Evolutionary conservation across 768 basidiomycete species (phyloP), one percentile per base, ranked within the genome.

Genomic region (Jaapia argillacea): DNA sequence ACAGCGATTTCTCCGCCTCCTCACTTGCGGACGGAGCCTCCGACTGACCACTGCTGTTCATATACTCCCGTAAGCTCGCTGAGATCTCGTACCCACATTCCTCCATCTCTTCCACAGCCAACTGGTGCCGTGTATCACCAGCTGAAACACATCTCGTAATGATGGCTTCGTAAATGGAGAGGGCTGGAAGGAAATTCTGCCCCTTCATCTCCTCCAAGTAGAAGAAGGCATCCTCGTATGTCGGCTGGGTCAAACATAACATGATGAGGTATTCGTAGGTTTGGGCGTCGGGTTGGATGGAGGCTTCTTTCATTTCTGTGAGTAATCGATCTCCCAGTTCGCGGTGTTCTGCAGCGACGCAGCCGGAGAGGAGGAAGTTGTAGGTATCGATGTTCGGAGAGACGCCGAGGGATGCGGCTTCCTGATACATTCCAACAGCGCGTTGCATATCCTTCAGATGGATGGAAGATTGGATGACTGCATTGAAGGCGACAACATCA

Each of bases 201-300:
- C 68, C 61, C 59, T 92, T 91, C 84, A 89, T 87, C 65, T 86
- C 83, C 57, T 91, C 88, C 24, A 94, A 70, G 60, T 87, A 90
- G 55, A 79, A 81, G 63, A 92, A 92, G 0, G 88, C 86, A 48
- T 89, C 86, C 54, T 91, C 88, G 59, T 89, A 93, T 2, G 65
- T 68, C 5, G 72, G 59, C 53, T 85, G 81, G 0, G 79, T 77
- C 12, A 92, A 69, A 54, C 79, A 83, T 3, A 92, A 71, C 7
- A 64, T 49, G 47, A 92, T 74, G 62, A 90, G 70, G 24, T 69
- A 67, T 52, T 79, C 74, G 58, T 80, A 89, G 2, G 81, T 86
- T 23, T 64, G 61, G 28, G 62, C 58, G 55, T 88, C 68, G 14
- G 80, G 77, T 43, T 65, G 63, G 47, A 87, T 53, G 25, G 64